These are phyloP conservation scores for Globisporangium alternatum DNA, from an alignment of 352 stramenopile genomes.

Conservation along the genomic window DNA sequence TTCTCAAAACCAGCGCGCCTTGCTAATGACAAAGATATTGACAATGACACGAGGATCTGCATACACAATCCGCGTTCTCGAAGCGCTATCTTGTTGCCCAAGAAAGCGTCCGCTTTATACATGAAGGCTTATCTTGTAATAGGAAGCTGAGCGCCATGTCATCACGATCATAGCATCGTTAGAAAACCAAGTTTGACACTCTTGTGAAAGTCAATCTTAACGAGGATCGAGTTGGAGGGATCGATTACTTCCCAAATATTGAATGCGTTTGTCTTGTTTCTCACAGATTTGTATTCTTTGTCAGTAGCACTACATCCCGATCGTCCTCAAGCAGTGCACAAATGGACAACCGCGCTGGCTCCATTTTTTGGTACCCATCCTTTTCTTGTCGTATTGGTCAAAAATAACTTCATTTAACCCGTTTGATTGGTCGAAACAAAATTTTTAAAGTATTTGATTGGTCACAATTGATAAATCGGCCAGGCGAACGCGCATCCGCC, in stretches of 20 bases:
- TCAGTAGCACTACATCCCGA: neutral
- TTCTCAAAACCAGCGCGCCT: neutral
- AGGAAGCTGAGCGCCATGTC: too few species aligned
- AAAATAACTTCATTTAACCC: neutral
- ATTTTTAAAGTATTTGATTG: neutral
- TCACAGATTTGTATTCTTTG: neutral
- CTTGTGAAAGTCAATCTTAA: too few species aligned
- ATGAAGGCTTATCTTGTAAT: too few species aligned
- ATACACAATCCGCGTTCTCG: too few species aligned
- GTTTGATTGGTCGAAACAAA: neutral
- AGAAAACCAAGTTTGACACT: too few species aligned
- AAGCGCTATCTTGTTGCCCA: too few species aligned
- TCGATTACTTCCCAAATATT: too few species aligned
- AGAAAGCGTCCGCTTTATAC: too few species aligned
- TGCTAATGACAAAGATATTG: neutral
- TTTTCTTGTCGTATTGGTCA: neutral
- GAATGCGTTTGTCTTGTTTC: neutral
- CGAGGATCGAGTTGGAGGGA: too few species aligned
- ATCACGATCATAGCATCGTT: too few species aligned
- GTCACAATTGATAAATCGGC: neutral
- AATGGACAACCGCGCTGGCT: neutral
- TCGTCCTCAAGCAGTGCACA: neutral
- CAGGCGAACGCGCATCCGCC: neutral
- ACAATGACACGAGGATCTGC: too few species aligned
- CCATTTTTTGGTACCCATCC: neutral